Base-by-base conservation (phyloP, 1,284 basidiomycete species). In the Termitomyces sp. region DNA sequence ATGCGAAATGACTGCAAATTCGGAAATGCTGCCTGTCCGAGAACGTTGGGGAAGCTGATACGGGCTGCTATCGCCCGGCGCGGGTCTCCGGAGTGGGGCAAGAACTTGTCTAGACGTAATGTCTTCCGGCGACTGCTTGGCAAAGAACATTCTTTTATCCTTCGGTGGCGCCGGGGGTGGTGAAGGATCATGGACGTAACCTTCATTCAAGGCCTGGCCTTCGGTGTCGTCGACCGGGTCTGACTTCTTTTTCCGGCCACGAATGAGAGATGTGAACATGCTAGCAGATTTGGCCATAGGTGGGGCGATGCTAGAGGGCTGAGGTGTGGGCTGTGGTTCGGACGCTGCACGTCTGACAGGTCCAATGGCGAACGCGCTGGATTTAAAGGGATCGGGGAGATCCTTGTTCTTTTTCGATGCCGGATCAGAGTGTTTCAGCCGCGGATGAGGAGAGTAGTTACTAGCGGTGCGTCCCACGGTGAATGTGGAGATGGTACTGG, bases 151-250 rank as follows among this genome's bases (percentile, higher is more conserved):
- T 26, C 52, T 58, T 34, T 65, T 66, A 51, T 75, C 74, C 58
- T 75, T 75, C 15, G 75, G 74, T 30, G 72, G 76, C n/a, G 71
- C 66, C 6, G 69, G 67, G n/a, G 70, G 69, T 9, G 67, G 60
- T 10, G 41, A 34, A 4, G 3, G 10, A 28, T 46, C 38, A 33
- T 31, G 28, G 19, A 26, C 13, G 19, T 24, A 21, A 21, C 40
- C 36, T 6, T 53, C 54, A 28, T 58, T 43, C 30, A 17, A 44
- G 34, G 52, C 60, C 19, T 52, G 49, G n/a, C 61, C 60, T 15
- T 64, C 61, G 51, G 55, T 50, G 31, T 62, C 65, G 39, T 68
- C 62, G 26, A 55, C 56, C 10, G 60, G 62, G 57, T 62, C 65
- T 50, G 64, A 62, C 7, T 58, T 63, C 58, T 64, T 69, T 59